A percentile compares a stretch with the other conserved stretches of the same genome.
Evolutionary conservation across 495 filamentous ascomycete genomes (phyloP).

Genomic region (Achaetomiella virescens): DNA sequence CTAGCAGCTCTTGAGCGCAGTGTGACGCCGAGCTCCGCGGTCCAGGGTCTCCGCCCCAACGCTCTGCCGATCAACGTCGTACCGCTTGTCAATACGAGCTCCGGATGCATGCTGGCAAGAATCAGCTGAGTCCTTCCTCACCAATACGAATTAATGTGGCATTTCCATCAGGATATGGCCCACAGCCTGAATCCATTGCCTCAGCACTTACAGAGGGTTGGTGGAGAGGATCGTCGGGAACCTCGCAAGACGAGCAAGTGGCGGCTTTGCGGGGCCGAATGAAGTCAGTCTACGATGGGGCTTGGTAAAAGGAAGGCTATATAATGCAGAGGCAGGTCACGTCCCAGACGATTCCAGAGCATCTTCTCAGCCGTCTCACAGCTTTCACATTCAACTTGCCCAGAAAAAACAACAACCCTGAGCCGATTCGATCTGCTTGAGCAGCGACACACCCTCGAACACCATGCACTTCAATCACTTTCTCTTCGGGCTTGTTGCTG

Average conservation of each 20-base stretch:
- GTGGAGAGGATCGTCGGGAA: too few relatives aligned
- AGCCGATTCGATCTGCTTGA: too few relatives aligned
- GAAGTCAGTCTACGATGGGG: too few relatives aligned
- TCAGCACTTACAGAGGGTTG: not conserved
- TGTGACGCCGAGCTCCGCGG: not conserved
- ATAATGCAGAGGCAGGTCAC: too few relatives aligned
- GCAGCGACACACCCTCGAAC: not conserved
- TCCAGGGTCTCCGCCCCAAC: not conserved
- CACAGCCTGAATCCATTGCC: not conserved
- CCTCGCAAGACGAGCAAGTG: too few relatives aligned
- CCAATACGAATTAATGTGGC: not conserved
- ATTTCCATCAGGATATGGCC: not conserved
- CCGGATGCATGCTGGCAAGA: not conserved
- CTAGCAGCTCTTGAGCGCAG: not conserved
- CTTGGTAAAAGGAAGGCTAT: too few relatives aligned
- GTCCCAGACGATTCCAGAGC: too few relatives aligned
- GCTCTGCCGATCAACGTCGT: conserved; percentile 7
- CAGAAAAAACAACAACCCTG: too few relatives aligned
- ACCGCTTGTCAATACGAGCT: conserved; percentile 6
- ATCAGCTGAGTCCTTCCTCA: not conserved
- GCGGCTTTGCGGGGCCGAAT: too few relatives aligned
- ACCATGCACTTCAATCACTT: conserved; percentile 44
- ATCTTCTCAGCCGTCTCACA: too few relatives aligned
- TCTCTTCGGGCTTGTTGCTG: conserved; percentile 35
- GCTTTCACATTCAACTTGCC: too few relatives aligned